A percentile compares a stretch with the other conserved stretches of the same genome.
Evolutionary conservation across 1,284 basidiomycete genomes (phyloP).

Genomic region (Cryptococcus sp.): DNA sequence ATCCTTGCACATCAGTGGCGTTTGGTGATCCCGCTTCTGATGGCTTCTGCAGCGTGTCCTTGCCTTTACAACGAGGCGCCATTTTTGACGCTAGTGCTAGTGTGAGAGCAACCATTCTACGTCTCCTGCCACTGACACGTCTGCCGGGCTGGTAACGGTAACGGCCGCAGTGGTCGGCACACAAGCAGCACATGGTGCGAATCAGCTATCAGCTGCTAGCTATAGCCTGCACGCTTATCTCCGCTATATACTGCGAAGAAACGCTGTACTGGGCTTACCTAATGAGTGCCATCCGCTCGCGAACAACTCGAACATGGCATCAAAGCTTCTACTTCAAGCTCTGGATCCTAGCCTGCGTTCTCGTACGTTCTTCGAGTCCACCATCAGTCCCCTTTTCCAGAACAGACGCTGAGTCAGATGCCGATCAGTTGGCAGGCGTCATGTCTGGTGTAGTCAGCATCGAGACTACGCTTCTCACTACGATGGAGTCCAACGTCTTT

Average conservation of each 20-base stretch:
- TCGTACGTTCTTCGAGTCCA: conserved; percentile 13
- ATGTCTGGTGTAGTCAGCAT: conserved; percentile 23
- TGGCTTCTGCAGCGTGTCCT: too few species aligned
- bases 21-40: too few species aligned
- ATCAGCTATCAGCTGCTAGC: conserved; percentile 28
- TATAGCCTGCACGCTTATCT: conserved; percentile 26
- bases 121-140: too few species aligned
- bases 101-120: too few species aligned
- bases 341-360: conserved; percentile 22
- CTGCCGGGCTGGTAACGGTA: neutral
- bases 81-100: too few species aligned
- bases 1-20: too few species aligned
- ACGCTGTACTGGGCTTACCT: conserved; percentile 43
- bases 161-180: conserved; percentile 22
- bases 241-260: conserved; percentile 39
- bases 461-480: conserved; percentile 21
- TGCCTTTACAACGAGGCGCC: too few species aligned
- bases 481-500: conserved; percentile 38
- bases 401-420: neutral
- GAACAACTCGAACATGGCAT: conserved; percentile 31
- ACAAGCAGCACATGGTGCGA: conserved; percentile 22
- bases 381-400: neutral
- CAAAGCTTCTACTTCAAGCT: conserved; percentile 33
- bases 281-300: conserved; percentile 29
- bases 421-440: conserved; percentile 10